phyloP scores from a whole-genome alignment of 2,329 filamentous ascomycete genomes.

The Cytospora piceae region DNA sequence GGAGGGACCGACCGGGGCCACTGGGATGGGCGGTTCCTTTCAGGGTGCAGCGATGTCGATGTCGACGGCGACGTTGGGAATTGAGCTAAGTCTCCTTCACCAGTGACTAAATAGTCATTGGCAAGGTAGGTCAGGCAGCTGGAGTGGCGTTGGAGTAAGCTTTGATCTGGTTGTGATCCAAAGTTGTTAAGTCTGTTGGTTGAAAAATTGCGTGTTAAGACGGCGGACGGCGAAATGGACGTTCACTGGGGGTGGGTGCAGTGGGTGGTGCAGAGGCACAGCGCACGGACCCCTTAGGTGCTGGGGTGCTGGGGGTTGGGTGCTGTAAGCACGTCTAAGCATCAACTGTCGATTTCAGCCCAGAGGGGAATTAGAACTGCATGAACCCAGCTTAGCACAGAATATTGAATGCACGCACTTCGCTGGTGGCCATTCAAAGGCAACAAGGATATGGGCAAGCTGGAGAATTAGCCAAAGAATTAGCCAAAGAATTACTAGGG shows the following conservation, averaged over 20 bases:
- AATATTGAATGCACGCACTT: too few species aligned
- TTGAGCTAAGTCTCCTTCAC: conserved; percentile 18
- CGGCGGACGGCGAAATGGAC: conserved; percentile 12
- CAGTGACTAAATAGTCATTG: conserved; percentile 21
- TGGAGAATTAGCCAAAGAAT: too few species aligned
- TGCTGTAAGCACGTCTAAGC: background rate
- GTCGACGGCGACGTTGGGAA: conserved; percentile 4
- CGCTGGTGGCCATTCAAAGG: too few species aligned
- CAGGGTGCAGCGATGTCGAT: conserved; percentile 18
- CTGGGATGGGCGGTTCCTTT: conserved; percentile 6
- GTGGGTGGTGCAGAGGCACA: background rate
- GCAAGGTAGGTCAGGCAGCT: conserved; percentile 21
- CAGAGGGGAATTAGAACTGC: background rate
- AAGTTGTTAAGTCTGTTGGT: conserved; percentile 16
- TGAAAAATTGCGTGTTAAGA: conserved; percentile 23
- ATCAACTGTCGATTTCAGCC: background rate
- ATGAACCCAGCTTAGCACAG: background rate
- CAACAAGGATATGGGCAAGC: too few species aligned
- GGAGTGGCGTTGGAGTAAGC: conserved; percentile 15
- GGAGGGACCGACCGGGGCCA: background rate
- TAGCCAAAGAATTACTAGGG: too few species aligned
- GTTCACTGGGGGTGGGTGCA: conserved; percentile 1
- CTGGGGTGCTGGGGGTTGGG: background rate
- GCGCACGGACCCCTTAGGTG: background rate
- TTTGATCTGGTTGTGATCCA: conserved; percentile 16